phyloP scores from a whole-genome alignment of 306 rosid genomes.

The Vachellia pachyceras region DNA sequence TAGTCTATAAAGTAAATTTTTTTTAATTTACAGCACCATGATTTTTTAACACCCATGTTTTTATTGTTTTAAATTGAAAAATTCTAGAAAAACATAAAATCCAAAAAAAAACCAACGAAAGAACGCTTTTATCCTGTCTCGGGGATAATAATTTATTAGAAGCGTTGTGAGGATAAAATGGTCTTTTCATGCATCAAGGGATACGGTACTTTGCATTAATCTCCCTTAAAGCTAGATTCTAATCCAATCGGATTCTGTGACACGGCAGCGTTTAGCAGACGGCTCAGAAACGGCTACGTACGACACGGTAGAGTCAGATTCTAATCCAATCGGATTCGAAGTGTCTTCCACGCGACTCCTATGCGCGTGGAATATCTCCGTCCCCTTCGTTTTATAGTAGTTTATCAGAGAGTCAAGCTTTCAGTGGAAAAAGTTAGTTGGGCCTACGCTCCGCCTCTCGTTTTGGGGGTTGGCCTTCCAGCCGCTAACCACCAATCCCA shows the following conservation, averaged over 20 bases:
- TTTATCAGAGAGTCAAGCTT: constrained; percentile 45
- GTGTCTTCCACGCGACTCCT: neutral
- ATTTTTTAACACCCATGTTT: no score
- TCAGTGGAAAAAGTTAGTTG: constrained; percentile 54
- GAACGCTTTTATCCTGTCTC: neutral
- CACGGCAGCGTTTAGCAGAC: neutral
- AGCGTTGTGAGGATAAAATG: neutral
- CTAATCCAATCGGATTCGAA: neutral
- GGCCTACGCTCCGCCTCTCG: constrained; percentile 30
- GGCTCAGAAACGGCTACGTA: neutral
- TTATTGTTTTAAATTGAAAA: no score
- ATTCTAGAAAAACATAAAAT: no score
- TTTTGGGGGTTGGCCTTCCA: constrained; percentile 32
- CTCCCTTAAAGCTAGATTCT: no score
- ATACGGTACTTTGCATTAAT: neutral
- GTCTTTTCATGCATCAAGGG: neutral
- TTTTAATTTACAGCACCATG: no score
- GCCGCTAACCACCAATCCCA: constrained; percentile 40
- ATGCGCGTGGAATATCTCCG: neutral
- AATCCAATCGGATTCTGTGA: no score
- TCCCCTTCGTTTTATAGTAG: neutral
- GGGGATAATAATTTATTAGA: neutral
- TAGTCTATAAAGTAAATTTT: no score
- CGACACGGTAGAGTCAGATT: neutral
- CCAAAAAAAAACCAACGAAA: neutral